Evolutionary conservation across 495 filamentous ascomycete species (phyloP), one percentile per base, ranked within the genome.

Genomic region (Neurospora sp.): DNA sequence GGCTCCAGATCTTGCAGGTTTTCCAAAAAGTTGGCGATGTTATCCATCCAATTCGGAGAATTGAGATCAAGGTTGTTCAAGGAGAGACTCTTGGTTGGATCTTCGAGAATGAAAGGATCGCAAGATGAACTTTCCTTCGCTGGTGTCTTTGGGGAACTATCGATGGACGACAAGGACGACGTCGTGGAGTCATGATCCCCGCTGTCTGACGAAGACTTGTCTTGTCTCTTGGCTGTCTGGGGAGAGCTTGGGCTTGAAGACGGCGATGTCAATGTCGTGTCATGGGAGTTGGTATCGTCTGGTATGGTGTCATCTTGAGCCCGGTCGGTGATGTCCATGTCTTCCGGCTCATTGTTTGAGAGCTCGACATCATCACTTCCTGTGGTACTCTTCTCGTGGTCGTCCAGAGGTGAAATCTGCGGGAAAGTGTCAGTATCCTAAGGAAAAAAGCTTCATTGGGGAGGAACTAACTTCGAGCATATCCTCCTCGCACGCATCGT

Each of bases 261-360:
- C 0, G 22, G 0, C 22, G 22, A 31, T 16, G 10, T 0, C 0
- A 35, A 35, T 3, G 27, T 61, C 5, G 12, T 35, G 1, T 35
- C 53, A 18, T 0, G 12, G 1, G 2, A 2, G 2, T 35, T 35
- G 2, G 0, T 2, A 18, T 61, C 0, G 5, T 18, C 12, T 16
- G 53, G 0, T 1, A 3, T 5, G 12, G 27, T 4, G 0, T 61
- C 27, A 61, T 35, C 27, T 35, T 61, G 53, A 3, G 0, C 53
- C 53, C 1, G 7, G 53, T 3, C 3, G 53, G 6, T 18, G 14
- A 0, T 61, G 14, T 61, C 27, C 53, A 3, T 0, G 4, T 61
- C 27, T 61, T 6, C 8, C 53, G 27, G 27, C 3, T 61, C 53
- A 8, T 7, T 3, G 6, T 61, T 35, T 1, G 6, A 0, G 0